phyloP scores from a whole-genome alignment of 495 filamentous ascomycete species.

The Tuber borchii region DNA sequence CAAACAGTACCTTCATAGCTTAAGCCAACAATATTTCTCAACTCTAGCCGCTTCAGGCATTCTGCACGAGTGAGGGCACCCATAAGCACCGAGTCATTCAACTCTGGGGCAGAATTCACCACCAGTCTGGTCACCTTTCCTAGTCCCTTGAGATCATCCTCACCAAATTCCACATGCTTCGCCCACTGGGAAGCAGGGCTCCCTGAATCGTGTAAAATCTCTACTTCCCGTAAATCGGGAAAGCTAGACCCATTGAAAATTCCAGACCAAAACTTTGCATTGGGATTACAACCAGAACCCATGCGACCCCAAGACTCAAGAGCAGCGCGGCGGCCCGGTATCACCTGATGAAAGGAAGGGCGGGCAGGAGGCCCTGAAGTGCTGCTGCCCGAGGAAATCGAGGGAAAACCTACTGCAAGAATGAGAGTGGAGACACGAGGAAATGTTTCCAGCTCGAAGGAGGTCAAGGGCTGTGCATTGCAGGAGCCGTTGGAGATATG shows the following conservation, averaged over 20 bases:
- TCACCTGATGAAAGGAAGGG: constrained; percentile 14
- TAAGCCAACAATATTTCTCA: constrained; percentile 29
- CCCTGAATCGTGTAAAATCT: constrained; percentile 26
- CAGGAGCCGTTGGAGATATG: constrained; percentile 43
- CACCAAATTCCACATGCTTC: constrained; percentile 15
- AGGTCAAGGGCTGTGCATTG: constrained; percentile 38
- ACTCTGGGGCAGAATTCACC: constrained; percentile 33
- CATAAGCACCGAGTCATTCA: constrained; percentile 39
- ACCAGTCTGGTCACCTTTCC: constrained; percentile 34
- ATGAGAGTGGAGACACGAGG: constrained; percentile 41
- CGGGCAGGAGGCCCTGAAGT: constrained; percentile 10
- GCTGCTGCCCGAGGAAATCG: constrained; percentile 17
- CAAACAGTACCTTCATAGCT: constrained; percentile 28
- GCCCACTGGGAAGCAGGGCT: constrained; percentile 8
- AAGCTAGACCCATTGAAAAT: constrained; percentile 42
- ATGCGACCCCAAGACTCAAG: constrained; percentile 15
- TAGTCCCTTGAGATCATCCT: constrained; percentile 28
- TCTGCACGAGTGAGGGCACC: constrained; percentile 32
- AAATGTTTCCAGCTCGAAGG: constrained; percentile 39
- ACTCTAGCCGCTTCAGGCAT: constrained; percentile 34
- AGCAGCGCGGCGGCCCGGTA: constrained; percentile 17
- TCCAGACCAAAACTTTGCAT: constrained; percentile 41
- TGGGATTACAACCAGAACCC: constrained; percentile 32
- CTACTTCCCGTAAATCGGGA: constrained; percentile 34
- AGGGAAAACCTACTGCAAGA: constrained; percentile 37